These are phyloP conservation scores for Eremothecium cymbalariae DNA, from an alignment of 1,139 yeast genomes.

Conservation along the genomic window DNA sequence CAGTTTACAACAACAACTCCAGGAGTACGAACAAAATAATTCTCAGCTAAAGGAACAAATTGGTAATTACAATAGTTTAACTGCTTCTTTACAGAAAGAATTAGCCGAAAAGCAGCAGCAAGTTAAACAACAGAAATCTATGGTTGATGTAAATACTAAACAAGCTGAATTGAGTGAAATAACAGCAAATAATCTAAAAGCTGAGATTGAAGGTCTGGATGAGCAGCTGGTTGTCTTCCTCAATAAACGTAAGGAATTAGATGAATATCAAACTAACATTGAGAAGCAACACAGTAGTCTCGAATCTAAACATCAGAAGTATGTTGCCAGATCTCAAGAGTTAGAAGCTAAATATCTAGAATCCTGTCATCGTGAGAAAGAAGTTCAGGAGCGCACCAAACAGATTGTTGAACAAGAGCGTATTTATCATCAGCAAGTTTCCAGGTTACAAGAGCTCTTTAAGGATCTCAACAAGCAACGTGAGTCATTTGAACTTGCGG, in stretches of 20 bases:
- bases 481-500: constrained; percentile 32
- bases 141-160: constrained; percentile 56
- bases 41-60: constrained; percentile 58
- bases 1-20: constrained; percentile 51
- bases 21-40: constrained; percentile 60
- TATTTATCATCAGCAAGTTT: constrained; percentile 33
- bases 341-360: constrained; percentile 18
- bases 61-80: constrained; percentile 59
- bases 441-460: constrained; percentile 31
- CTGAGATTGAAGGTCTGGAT: constrained; percentile 42
- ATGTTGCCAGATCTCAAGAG: constrained; percentile 28
- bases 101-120: constrained; percentile 46
- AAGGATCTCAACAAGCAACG: constrained; percentile 33
- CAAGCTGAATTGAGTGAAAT: constrained; percentile 58
- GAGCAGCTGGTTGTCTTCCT: constrained; percentile 25
- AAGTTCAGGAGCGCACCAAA: constrained; percentile 29
- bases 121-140: constrained; percentile 51
- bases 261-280: constrained; percentile 33
- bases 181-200: constrained; percentile 36
- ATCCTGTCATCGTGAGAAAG: constrained; percentile 29
- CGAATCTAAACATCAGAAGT: constrained; percentile 31
- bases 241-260: constrained; percentile 33
- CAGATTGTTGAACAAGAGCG: constrained; percentile 33
- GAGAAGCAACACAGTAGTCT: constrained; percentile 36
- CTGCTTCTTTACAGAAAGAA: constrained; percentile 49